These are phyloP conservation scores for Leccinum fuscescens DNA, from an alignment of 1,284 basidiomycete genomes.

Conservation along the genomic window DNA sequence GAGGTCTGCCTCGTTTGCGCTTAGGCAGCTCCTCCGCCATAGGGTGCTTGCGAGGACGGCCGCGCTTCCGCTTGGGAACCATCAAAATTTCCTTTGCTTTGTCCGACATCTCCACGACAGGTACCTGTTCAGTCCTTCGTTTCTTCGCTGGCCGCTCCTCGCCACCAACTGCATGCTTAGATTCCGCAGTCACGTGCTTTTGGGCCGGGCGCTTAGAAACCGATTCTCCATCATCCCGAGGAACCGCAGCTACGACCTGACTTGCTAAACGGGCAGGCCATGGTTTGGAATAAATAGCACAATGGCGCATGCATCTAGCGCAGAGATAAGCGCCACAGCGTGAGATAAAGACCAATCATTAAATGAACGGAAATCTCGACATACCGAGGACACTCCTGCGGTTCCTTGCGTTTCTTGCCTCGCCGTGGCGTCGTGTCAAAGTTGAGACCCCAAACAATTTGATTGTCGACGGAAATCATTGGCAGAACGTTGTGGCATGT, in stretches of 20 bases:
- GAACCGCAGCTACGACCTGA: constrained; percentile 45
- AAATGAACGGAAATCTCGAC: constrained; percentile 29
- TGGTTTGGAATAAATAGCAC: constrained; percentile 63
- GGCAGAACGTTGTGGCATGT: constrained; percentile 69
- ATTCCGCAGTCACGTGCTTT: constrained; percentile 50
- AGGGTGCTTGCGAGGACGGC: constrained; percentile 38
- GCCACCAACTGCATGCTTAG: constrained; percentile 49
- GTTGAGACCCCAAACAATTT: constrained; percentile 69
- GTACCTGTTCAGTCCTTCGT: constrained; percentile 38
- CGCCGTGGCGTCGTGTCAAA: constrained; percentile 43
- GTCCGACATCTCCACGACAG: constrained; percentile 37
- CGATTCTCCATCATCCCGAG: constrained; percentile 52
- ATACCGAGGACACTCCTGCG: constrained; percentile 72
- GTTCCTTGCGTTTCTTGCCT: constrained; percentile 55
- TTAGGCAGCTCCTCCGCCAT: constrained; percentile 33
- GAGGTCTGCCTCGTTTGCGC: constrained; percentile 36
- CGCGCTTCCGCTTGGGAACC: constrained; percentile 35
- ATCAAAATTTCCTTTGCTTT: constrained; percentile 36
- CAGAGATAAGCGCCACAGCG: constrained; percentile 13
- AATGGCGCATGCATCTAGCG: constrained; percentile 70
- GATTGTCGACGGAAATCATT: constrained; percentile 67
- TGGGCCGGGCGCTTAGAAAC: constrained; percentile 45
- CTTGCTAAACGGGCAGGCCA: constrained; percentile 66
- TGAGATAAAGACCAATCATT: constrained; percentile 18
- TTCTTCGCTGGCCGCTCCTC: constrained; percentile 46